Conservation (phyloP, 352 stramenopile genomes). For the Phytopythium mirpurense region DNA sequence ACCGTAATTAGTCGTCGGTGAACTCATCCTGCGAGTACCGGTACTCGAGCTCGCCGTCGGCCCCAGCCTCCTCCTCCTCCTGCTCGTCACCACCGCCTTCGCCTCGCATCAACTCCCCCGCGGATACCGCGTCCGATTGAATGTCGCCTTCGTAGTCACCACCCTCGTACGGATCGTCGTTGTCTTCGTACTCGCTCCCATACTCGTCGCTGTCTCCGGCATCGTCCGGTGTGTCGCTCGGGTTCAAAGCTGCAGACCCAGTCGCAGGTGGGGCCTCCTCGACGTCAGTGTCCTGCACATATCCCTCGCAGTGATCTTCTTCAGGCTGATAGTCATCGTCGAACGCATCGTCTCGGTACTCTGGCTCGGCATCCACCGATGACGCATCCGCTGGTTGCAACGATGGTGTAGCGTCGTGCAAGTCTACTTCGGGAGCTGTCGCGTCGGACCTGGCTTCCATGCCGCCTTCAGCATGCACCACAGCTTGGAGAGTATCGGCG, state of each 20-base stretch:
- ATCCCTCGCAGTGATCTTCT: neutral
- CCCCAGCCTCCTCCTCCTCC: conserved; percentile 1
- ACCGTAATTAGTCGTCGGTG: conserved; percentile 7
- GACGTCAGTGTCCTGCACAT: neutral
- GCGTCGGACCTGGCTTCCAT: too few relatives aligned
- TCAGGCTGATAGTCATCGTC: conserved; percentile 3
- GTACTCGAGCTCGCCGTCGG: conserved; percentile 9
- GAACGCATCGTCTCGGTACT: conserved; percentile 7
- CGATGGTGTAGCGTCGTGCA: too few relatives aligned
- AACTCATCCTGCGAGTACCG: conserved; percentile 45
- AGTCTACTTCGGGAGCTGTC: too few relatives aligned
- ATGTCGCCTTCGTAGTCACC: conserved; percentile 7
- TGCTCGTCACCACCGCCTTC: conserved; percentile 11
- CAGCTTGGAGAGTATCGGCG: too few relatives aligned
- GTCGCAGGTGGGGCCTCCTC: neutral
- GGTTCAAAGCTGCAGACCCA: too few relatives aligned
- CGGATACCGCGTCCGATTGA: neutral
- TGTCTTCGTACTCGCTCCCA: conserved; percentile 36
- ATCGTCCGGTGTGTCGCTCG: conserved; percentile 1
- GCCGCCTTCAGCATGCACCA: too few relatives aligned
- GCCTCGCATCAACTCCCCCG: conserved; percentile 3
- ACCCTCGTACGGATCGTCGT: conserved; percentile 11
- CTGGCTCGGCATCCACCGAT: neutral
- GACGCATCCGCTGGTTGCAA: neutral
- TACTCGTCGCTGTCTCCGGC: conserved; percentile 17